Conservation (phyloP, 306 rosid genomes). For the Cicer chorassanicum region DNA sequence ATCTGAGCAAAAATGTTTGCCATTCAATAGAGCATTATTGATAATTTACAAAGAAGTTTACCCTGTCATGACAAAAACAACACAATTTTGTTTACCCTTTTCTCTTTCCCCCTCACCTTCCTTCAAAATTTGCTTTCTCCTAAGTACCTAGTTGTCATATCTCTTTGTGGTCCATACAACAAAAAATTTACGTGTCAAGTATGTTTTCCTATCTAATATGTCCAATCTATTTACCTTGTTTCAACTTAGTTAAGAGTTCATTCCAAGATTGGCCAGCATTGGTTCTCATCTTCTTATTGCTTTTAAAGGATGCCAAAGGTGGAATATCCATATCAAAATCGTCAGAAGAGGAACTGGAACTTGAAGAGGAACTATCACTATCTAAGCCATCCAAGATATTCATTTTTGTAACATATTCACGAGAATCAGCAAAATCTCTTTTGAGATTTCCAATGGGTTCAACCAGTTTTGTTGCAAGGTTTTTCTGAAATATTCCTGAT, state of each 20-base stretch:
- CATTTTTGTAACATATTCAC: background rate
- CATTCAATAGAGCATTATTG: background rate
- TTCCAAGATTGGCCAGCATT: slow-evolving; percentile 15
- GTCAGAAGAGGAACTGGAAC: slow-evolving; percentile 38
- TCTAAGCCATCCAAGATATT: slow-evolving; percentile 1
- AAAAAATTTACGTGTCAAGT: slow-evolving; percentile 23
- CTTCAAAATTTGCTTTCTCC: background rate
- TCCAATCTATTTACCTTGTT: slow-evolving; percentile 27
- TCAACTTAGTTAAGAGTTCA: slow-evolving; percentile 26
- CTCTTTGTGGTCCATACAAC: background rate
- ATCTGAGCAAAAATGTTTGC: background rate
- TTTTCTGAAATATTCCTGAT: slow-evolving; percentile 12
- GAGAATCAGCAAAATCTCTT: background rate
- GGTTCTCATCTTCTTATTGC: slow-evolving; percentile 29
- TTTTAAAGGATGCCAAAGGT: background rate
- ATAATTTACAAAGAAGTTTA: background rate
- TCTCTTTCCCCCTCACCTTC: background rate
- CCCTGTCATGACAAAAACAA: background rate
- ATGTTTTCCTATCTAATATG: slow-evolving; percentile 13
- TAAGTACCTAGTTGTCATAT: background rate
- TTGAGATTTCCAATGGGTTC: slow-evolving; percentile 16
- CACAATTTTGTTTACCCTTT: background rate
- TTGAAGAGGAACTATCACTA: slow-evolving; percentile 33
- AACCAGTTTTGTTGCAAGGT: background rate
- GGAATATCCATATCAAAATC: slow-evolving; percentile 17